Base-by-base conservation (phyloP, 2,329 filamentous ascomycete genomes). In the Canariomyces notabilis region DNA sequence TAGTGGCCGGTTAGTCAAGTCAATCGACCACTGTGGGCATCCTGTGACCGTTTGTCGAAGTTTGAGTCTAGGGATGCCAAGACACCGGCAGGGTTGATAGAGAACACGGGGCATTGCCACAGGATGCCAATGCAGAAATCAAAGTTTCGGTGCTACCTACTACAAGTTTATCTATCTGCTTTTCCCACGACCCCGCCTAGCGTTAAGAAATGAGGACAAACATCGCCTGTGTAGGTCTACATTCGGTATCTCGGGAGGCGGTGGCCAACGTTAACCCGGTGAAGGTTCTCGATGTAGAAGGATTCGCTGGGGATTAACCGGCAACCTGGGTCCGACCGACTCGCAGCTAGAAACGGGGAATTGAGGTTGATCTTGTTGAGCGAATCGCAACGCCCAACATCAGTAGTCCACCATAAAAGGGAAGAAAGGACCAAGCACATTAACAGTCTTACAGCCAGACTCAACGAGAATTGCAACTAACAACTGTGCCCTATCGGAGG, bases 401-500 rank as follows among this genome's bases (percentile, higher is more conserved):
- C 56, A 57, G 56, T 56, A 42, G 32, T 40, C 51, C 50, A 42
- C 50, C 37, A 45, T 38, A 48, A 20, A 38, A 46, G 39, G 43
- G 37, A 51, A 44, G 38, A 50, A 34, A 46, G 37, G 47, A 37
- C 47, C 42, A 51, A 32, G 48, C 46, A 42, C 37, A 50, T 43
- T 49, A 46, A 48, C 50, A 51, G 38, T 58, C 55, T 58, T 58
- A 57, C 54, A 54, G 42, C 54, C 55, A 50, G 26, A 46, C 39
- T 39, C 46, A 22, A 22, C 14, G 26, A 41, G 22, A 46, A 26
- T 35, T 18, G 42, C 37, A 32, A 18, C 33, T 37, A 39, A 42
- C 16, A 37, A 32, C 32, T 18, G 31, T 16, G 6, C n/a, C 18
- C 40, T 20, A 35, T 5, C 23, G 31, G 37, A 26, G 31, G 16